phyloP scores from a whole-genome alignment of 768 basidiomycete genomes.

The Russula dissimulans region DNA sequence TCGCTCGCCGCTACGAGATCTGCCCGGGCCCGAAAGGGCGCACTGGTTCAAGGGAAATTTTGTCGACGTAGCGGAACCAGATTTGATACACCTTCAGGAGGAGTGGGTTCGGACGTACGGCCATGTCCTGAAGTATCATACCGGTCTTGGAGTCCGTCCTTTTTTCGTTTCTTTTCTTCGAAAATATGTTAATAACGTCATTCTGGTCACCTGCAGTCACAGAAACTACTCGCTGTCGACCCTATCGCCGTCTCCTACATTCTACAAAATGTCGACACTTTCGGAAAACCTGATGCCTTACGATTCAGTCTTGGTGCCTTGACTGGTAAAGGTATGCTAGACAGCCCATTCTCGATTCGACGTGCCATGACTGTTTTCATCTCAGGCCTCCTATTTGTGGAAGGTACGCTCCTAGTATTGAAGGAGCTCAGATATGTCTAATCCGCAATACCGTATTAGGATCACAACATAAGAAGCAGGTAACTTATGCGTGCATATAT shows the following conservation, averaged over 20 bases:
- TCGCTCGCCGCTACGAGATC: conserved; percentile 1
- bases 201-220: background rate
- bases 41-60: conserved; percentile 7
- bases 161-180: background rate
- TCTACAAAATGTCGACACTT: conserved; percentile 25
- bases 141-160: conserved; percentile 2
- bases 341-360: background rate
- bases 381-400: conserved; percentile 9
- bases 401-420: conserved; percentile 2
- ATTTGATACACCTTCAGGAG: conserved; percentile 8
- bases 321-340: conserved; percentile 14
- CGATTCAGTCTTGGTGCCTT: conserved; percentile 7
- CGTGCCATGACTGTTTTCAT: background rate
- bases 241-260: conserved; percentile 29
- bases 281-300: conserved; percentile 27
- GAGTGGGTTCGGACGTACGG: conserved; percentile 16
- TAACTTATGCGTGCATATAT: background rate
- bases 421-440: background rate
- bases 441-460: background rate
- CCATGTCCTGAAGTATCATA: conserved; percentile 1
- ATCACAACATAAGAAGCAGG: conserved; percentile 10
- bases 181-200: background rate
- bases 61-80: background rate
- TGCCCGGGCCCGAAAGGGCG: conserved; percentile 7
- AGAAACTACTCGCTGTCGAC: conserved; percentile 29